Evolutionary conservation across 208 protist species (phyloP).

Genomic region (Tritrichomonas foetus): DNA sequence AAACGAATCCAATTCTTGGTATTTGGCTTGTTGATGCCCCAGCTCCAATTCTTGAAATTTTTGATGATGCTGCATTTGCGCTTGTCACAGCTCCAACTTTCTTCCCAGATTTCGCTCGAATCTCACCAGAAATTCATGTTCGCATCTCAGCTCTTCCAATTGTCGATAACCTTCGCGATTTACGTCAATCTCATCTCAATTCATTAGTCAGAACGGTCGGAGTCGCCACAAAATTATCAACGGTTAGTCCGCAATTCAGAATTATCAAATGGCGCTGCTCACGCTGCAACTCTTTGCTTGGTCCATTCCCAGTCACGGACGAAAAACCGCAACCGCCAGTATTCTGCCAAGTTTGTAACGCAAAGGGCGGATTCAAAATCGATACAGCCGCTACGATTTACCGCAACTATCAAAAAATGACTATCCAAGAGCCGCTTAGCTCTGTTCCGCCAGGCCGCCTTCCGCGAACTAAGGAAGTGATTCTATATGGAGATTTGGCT

Average conservation of each 20-base stretch:
- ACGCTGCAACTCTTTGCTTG: conserved; percentile 68
- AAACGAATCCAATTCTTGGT: background rate
- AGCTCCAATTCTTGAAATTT: background rate
- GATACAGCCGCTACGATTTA: conserved; percentile 79
- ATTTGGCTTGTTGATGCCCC: background rate
- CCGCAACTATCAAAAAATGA: conserved; percentile 95
- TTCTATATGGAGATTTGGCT: conserved; percentile 92
- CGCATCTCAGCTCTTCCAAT: conserved; percentile 89
- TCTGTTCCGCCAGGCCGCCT: conserved; percentile 90
- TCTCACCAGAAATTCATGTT: conserved; percentile 63
- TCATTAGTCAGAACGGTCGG: conserved; percentile 87
- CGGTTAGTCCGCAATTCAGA: conserved; percentile 94
- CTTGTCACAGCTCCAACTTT: background rate
- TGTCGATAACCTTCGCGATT: conserved; percentile 86
- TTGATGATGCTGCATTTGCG: background rate
- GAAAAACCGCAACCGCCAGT: conserved; percentile 61
- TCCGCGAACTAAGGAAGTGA: conserved; percentile 88
- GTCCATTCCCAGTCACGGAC: conserved; percentile 67
- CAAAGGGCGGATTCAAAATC: background rate
- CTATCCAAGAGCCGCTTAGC: conserved; percentile 90
- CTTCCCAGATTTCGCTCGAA: background rate
- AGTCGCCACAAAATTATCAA: conserved; percentile 91
- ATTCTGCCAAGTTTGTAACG: background rate
- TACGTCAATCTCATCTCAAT: conserved; percentile 87
- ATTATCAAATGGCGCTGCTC: conserved; percentile 87